Percentiles rank a stretch among this genome's conserved stretches.
Evolutionary conservation across 805 yeast genomes (phyloP).

Genomic region (Spathaspora sp.): DNA sequence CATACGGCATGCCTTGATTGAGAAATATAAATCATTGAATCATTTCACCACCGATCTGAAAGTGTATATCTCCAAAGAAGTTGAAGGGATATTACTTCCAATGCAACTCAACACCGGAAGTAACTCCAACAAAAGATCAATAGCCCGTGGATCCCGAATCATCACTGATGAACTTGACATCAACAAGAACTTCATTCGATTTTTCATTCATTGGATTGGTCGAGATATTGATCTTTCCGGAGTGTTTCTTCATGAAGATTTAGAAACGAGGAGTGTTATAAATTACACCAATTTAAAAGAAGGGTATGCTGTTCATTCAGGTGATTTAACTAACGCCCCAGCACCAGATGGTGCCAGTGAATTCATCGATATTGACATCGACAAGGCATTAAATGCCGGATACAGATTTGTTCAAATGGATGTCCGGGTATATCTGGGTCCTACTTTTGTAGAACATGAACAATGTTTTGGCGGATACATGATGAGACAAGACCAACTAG

Average conservation of each 20-base stretch:
- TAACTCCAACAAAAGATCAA: slow-evolving; percentile 6
- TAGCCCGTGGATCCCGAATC: slow-evolving; percentile 8
- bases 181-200: slow-evolving; percentile 4
- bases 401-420: slow-evolving; percentile 5
- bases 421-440: slow-evolving; percentile 6
- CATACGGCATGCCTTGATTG: background rate
- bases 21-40: background rate
- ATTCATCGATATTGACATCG: slow-evolving; percentile 8
- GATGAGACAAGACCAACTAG: slow-evolving; percentile 2
- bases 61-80: slow-evolving; percentile 4
- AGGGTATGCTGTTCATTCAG: slow-evolving; percentile 8
- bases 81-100: slow-evolving; percentile 3
- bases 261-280: background rate
- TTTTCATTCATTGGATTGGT: slow-evolving; percentile 11
- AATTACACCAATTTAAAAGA: slow-evolving; percentile 3
- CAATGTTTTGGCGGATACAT: slow-evolving; percentile 9
- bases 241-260: slow-evolving; percentile 3
- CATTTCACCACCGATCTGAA: background rate
- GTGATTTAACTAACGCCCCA: slow-evolving; percentile 9
- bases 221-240: slow-evolving; percentile 6
- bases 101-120: slow-evolving; percentile 4
- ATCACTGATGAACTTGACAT: background rate
- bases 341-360: slow-evolving; percentile 9
- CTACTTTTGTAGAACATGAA: slow-evolving; percentile 6
- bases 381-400: slow-evolving; percentile 3